These are phyloP conservation scores for Datisca glomerata DNA, from an alignment of 306 rosid species.

Conservation along the genomic window DNA sequence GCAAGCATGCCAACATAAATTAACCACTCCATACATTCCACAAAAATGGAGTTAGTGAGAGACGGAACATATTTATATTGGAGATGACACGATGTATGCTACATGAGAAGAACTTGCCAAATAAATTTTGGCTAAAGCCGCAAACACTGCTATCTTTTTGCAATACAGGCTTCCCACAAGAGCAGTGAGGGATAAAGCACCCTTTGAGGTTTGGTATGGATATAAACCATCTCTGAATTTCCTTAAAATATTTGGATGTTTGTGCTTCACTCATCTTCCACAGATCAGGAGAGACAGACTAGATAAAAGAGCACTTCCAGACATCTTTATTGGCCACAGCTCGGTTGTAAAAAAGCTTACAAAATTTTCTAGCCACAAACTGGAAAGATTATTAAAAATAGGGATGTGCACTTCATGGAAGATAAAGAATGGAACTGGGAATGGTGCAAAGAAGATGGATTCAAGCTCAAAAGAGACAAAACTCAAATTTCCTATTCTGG, in stretches of 20 bases:
- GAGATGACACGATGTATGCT: conserved; percentile 9
- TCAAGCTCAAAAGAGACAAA: no score
- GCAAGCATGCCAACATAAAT: not conserved
- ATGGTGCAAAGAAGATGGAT: no score
- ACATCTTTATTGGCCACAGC: conserved; percentile 1
- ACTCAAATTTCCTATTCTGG: no score
- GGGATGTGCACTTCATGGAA: conserved; percentile 5
- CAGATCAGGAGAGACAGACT: not conserved
- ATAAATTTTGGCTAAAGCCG: conserved; percentile 1
- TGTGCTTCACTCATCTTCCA: not conserved
- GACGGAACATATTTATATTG: not conserved
- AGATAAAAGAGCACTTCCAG: not conserved
- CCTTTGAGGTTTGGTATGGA: not conserved
- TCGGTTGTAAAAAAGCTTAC: not conserved
- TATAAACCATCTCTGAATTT: not conserved
- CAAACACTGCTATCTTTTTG: conserved; percentile 1
- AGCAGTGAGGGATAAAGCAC: not conserved
- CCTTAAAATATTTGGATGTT: not conserved
- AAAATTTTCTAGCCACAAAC: conserved; percentile 3
- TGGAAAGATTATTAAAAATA: not conserved
- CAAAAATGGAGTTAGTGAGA: conserved; percentile 9
- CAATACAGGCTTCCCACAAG: conserved; percentile 3
- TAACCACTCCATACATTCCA: conserved; percentile 3
- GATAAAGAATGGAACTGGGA: conserved; percentile 2
- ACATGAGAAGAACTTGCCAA: conserved; percentile 4